phyloP scores from a whole-genome alignment of 2,329 filamentous ascomycete genomes.

The Colletotrichum simmondsii region DNA sequence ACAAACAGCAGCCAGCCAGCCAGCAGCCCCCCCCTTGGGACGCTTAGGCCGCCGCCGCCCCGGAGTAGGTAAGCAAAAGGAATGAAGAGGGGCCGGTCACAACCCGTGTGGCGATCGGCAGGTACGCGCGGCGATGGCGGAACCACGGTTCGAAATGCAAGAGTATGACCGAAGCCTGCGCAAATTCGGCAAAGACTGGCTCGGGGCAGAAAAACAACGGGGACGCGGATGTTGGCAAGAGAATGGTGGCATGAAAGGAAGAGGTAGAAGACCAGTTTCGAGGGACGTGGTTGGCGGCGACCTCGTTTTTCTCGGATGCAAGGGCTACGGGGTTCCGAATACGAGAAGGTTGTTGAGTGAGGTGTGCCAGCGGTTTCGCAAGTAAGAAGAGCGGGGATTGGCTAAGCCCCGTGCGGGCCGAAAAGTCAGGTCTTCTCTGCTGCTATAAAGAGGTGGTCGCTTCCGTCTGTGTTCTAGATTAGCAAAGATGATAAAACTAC shows the following conservation, averaged over 20 bases:
- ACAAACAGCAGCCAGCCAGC: neutral
- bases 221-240: neutral
- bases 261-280: slow-evolving; percentile 19
- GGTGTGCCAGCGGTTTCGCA: neutral
- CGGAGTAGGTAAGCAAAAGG: neutral
- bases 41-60: neutral
- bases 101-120: neutral
- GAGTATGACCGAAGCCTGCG: neutral
- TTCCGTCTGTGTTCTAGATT: neutral
- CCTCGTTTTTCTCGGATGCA: slow-evolving; percentile 34
- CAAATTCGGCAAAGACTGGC: neutral
- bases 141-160: neutral
- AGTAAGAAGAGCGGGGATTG: neutral
- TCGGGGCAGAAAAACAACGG: neutral
- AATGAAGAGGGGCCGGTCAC: neutral
- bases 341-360: slow-evolving; percentile 4
- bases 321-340: slow-evolving; percentile 16
- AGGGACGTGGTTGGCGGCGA: slow-evolving; percentile 26
- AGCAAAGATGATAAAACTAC: too few relatives aligned
- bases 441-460: neutral
- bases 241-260: slow-evolving; percentile 11
- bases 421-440: neutral
- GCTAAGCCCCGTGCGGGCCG: neutral
- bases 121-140: neutral
- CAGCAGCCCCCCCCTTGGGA: neutral